phyloP scores from a whole-genome alignment of 2,329 filamentous ascomycete genomes.

The Stagonosporopsis cucurbitacearum region DNA sequence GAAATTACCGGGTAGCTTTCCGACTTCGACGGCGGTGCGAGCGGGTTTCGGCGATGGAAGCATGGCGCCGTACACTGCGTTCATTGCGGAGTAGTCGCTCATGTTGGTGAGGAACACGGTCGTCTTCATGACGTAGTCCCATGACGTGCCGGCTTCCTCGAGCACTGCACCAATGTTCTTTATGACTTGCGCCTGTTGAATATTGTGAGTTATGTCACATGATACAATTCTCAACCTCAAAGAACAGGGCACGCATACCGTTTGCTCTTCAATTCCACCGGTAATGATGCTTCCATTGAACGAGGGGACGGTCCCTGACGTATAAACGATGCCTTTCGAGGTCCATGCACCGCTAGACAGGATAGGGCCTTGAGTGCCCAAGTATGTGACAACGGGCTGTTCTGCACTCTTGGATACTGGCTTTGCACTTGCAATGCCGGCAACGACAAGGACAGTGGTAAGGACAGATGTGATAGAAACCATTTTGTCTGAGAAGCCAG shows the following conservation, averaged over 20 bases:
- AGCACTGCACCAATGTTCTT: conserved; percentile 42
- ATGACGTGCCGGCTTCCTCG: conserved; percentile 42
- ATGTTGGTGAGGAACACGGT: conserved; percentile 44
- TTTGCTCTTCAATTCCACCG: conserved; percentile 37
- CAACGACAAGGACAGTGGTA: conserved; percentile 25
- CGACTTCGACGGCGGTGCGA: conserved; percentile 40
- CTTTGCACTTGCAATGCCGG: conserved; percentile 24
- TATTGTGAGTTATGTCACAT: background rate
- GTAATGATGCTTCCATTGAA: conserved; percentile 37
- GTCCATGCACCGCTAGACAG: conserved; percentile 41
- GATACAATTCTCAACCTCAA: background rate
- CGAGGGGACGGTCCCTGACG: conserved; percentile 38
- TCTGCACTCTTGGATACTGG: conserved; percentile 30
- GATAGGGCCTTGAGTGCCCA: conserved; percentile 41
- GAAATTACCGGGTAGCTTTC: conserved; percentile 41
- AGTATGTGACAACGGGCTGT: conserved; percentile 40
- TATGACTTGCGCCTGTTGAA: conserved; percentile 43
- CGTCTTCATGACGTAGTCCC: conserved; percentile 45
- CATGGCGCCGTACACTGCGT: conserved; percentile 41
- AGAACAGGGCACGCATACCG: conserved; percentile 20
- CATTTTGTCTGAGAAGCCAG: conserved; percentile 19
- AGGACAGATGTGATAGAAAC: conserved; percentile 31
- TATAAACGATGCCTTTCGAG: conserved; percentile 42
- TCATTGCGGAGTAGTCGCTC: conserved; percentile 44
- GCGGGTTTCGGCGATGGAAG: conserved; percentile 40